Conservation (phyloP, 208 protist genomes). For the Trichomonas tenax region DNA sequence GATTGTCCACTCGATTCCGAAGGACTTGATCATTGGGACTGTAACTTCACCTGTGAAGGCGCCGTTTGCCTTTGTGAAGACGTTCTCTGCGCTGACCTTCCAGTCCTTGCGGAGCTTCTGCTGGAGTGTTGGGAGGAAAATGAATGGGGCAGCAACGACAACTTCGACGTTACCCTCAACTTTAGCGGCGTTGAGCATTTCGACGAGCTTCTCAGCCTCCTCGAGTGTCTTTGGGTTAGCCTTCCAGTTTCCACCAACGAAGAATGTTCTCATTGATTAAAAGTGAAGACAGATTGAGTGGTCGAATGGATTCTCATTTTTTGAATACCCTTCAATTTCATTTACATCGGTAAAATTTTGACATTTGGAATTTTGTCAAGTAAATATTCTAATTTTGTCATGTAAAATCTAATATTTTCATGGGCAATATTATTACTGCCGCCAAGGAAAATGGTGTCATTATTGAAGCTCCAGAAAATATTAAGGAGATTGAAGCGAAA, state of each 20-base stretch:
- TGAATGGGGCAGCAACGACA: neutral
- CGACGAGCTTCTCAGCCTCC: conserved; percentile 5
- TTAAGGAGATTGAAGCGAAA: neutral
- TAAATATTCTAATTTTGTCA: no score
- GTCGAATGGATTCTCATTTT: neutral
- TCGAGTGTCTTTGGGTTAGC: conserved; percentile 25
- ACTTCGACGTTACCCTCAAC: conserved; percentile 21
- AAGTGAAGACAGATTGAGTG: neutral
- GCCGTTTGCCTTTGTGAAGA: conserved; percentile 29
- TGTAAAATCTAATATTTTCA: neutral
- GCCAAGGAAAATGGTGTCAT: neutral
- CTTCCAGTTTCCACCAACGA: conserved; percentile 35
- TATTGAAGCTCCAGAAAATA: neutral
- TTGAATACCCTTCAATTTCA: no score
- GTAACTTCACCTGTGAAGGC: conserved; percentile 43
- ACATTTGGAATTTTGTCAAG: no score
- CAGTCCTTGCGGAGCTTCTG: conserved; percentile 6
- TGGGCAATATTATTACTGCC: neutral
- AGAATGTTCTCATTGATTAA: conserved; percentile 22
- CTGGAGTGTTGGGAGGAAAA: conserved; percentile 10
- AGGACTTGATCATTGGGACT: conserved; percentile 24
- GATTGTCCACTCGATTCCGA: conserved; percentile 31
- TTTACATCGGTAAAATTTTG: no score
- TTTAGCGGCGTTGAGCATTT: neutral
- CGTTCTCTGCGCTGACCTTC: neutral